Evolutionary conservation across 1,284 basidiomycete genomes (phyloP), one percentile per base, ranked within the genome.

Genomic region (Ganoderma boninense): DNA sequence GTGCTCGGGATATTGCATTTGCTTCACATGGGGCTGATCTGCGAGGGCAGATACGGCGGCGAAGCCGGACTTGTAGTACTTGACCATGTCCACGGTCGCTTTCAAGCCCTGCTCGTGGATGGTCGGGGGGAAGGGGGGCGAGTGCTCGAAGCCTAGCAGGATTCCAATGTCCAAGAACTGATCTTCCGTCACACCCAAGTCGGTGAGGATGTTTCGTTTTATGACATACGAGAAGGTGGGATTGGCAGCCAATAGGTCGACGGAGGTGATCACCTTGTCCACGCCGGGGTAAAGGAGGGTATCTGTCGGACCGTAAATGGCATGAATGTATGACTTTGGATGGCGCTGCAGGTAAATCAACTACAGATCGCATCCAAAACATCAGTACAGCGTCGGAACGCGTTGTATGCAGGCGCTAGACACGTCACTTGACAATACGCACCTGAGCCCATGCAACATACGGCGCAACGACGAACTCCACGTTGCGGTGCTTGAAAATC

Each of bases 151-250:
- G 35, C 98, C 98, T 49, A 97, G 91, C 49, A 99, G 88, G 74
- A 99, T 93, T 26, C 92, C 93, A 72, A 97, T 87, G 80, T 99
- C 97, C 74, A 99, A 90, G 84, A 99, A 98, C 80, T 98, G 97
- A 78, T 98, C 97, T 75, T 96, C 92, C 44, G 81, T 87, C 65
- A 98, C 84, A 10, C 86, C 88, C 40, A 99, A 88, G 76, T 98
- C 96, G 61, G 80, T 82, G 69, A 97, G 81, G 72, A 99, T 87
- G 40, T 86, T 82, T 38, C 89, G 87, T 81, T 99, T 99, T 69
- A 95, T 94, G 56, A 93, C 90, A 80, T 89, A 99, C 18, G 92
- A 92, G 84, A 99, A 97, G 2, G 91, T 88, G 0, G 93, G 91
- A 42, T 84, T 84, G 61, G 85, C 68, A 43, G 89, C 88, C 67